These are phyloP conservation scores for Hyphodiscus hymeniophilus DNA, from an alignment of 495 filamentous ascomycete genomes.

Conservation along the genomic window DNA sequence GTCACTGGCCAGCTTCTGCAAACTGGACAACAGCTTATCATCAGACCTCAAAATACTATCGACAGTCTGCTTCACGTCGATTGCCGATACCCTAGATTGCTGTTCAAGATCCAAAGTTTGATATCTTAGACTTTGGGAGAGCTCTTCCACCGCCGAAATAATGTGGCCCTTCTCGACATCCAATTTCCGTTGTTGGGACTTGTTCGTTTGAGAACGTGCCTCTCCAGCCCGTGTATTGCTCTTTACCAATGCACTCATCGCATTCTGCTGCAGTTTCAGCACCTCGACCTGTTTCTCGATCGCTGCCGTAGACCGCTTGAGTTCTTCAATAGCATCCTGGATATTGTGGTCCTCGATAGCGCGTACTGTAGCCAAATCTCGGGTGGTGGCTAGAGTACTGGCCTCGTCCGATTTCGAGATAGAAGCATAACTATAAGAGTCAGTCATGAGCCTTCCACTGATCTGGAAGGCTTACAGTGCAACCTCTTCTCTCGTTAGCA, in stretches of 20 bases:
- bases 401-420: constrained; percentile 30
- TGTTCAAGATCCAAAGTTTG: constrained; percentile 34
- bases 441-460: constrained; percentile 6
- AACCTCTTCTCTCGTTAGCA: constrained; percentile 35
- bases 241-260: constrained; percentile 30
- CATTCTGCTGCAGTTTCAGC: constrained; percentile 34
- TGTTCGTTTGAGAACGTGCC: constrained; percentile 24
- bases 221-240: constrained; percentile 20
- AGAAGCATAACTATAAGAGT: constrained; percentile 27
- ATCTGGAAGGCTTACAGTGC: constrained; percentile 25
- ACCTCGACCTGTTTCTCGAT: constrained; percentile 38
- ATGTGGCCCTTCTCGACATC: constrained; percentile 25
- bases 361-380: constrained; percentile 28
- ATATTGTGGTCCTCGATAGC: constrained; percentile 33
- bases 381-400: constrained; percentile 24
- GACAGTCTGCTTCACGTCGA: constrained; percentile 26
- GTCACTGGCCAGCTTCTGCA: constrained; percentile 40
- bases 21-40: constrained; percentile 37
- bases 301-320: constrained; percentile 35
- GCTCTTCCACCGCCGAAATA: constrained; percentile 29
- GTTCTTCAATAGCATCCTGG: constrained; percentile 34
- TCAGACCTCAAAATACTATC: constrained; percentile 32
- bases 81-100: constrained; percentile 21
- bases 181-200: constrained; percentile 25
- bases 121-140: constrained; percentile 30